phyloP scores from a whole-genome alignment of 2,329 filamentous ascomycete genomes.

The Neofusicoccum ribis region DNA sequence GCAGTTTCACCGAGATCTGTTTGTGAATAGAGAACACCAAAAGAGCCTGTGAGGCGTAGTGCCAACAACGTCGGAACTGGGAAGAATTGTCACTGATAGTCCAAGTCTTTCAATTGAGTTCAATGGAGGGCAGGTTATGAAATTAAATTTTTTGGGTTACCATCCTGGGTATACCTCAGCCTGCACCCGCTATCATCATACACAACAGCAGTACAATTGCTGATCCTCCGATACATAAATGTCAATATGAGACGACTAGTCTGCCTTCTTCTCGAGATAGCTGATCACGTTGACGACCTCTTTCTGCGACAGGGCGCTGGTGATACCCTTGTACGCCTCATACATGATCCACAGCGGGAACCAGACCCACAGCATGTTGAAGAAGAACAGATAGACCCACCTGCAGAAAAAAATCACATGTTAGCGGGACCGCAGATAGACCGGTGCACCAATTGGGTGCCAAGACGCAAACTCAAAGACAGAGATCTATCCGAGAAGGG shows the following conservation, averaged over 20 bases:
- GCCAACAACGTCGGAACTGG: too few species aligned
- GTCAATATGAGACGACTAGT: neutral
- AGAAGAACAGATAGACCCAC: constrained; percentile 65
- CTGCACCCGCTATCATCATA: too few species aligned
- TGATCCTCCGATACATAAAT: neutral
- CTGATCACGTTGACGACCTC: constrained; percentile 18
- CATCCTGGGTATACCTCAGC: too few species aligned
- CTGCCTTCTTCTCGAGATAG: constrained; percentile 19
- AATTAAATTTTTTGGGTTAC: too few species aligned
- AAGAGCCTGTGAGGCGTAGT: too few species aligned
- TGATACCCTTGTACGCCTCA: constrained; percentile 51
- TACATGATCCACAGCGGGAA: constrained; percentile 59
- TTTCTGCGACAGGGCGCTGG: constrained; percentile 17
- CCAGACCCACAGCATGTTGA: constrained; percentile 64
- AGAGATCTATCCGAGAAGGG: neutral
- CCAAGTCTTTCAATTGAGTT: too few species aligned
- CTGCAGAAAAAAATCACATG: constrained; percentile 24
- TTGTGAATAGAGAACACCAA: too few species aligned
- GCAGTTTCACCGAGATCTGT: too few species aligned
- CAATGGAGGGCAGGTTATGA: too few species aligned
- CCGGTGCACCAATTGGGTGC: neutral
- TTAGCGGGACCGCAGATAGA: constrained; percentile 2
- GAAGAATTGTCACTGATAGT: too few species aligned
- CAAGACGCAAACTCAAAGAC: constrained; percentile 3
- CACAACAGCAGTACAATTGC: neutral